Evolutionary conservation across 2,329 filamentous ascomycete genomes (phyloP), one percentile per base, ranked within the genome.

Genomic region (Calonectria pseudoturangicola): DNA sequence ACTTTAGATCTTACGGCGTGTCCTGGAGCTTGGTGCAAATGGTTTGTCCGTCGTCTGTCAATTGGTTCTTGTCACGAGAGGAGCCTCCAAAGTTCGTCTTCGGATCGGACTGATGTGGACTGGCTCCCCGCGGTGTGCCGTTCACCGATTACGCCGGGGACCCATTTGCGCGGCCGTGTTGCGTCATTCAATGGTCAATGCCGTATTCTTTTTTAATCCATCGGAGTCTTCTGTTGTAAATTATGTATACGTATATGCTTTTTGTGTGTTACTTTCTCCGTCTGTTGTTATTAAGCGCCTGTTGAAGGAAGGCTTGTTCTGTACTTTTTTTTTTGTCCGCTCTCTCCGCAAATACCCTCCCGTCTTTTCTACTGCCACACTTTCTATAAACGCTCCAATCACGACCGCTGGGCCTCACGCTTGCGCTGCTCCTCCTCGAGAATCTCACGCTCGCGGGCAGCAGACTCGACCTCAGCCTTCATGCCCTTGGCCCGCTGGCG

Each of bases 401-500:
- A 77, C 65, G 76, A 79, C 66, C 84, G 79, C 71, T 82, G 82
- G 47, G 84, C 86, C 78, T 90, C 88, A 79, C 86, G 87, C 51
- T 78, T 77, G 45, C 85, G 84, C 82, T 92, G 89, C 80, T 90
- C 88, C 79, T 89, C 89, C 81, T 93, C 92, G 66, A 93, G 80
- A 28, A 88, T 82, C 85, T 95, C 93, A 72, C 91, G 87, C 77
- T 89, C 84, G 72, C 89, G 88, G 50, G 91, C 89, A 15, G 91
- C 89, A 41, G 90, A 91, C 84, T 98, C 97, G 0, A 91, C 90
- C 60, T 92, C 89, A 0, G 93, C 93, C 87, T 99, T 99, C 76
- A 95, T 90, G 13, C 96, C 94, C 87, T 99, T 99, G 77, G 93
- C 92, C 66, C 94, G 89, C 87, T 99, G 97, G 73, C 97, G 89